phyloP scores from a whole-genome alignment of 176 grass and related monocot species.

The Juncus inflexus region DNA sequence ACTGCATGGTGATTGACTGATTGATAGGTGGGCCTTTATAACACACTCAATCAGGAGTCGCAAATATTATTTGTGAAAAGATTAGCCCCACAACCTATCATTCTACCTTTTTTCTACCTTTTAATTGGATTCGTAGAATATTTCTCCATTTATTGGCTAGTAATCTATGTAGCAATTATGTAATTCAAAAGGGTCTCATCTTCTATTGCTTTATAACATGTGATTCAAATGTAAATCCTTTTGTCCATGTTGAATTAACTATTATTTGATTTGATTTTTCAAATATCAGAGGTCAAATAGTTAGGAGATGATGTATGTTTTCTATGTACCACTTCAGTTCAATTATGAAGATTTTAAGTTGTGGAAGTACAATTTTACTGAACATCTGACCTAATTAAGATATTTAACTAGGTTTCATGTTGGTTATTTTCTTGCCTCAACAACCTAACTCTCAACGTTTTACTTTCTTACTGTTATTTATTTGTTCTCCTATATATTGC shows the following conservation, averaged over 20 bases:
- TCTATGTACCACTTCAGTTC: too few relatives aligned
- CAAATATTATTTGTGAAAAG: background rate
- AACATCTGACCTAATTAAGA: too few relatives aligned
- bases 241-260: too few relatives aligned
- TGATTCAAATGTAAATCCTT: background rate
- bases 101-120: slow-evolving; percentile 23
- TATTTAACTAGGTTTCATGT: too few relatives aligned
- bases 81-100: slow-evolving; percentile 15
- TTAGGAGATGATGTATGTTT: background rate
- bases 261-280: too few relatives aligned
- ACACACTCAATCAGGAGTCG: background rate
- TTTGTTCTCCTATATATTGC: too few relatives aligned
- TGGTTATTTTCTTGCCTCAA: too few relatives aligned
- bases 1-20: background rate
- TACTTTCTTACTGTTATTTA: too few relatives aligned
- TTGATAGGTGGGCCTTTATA: background rate
- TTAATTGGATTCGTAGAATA: slow-evolving; percentile 8
- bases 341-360: too few relatives aligned
- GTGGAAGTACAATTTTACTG: too few relatives aligned
- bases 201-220: slow-evolving; percentile 19
- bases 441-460: too few relatives aligned
- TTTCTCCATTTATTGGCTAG: slow-evolving; percentile 13
- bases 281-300: too few relatives aligned
- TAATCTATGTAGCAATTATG: slow-evolving; percentile 19
- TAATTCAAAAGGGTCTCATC: background rate